These are phyloP conservation scores for Tolypocladium tundrense DNA, from an alignment of 2,329 filamentous ascomycete species.

Conservation along the genomic window DNA sequence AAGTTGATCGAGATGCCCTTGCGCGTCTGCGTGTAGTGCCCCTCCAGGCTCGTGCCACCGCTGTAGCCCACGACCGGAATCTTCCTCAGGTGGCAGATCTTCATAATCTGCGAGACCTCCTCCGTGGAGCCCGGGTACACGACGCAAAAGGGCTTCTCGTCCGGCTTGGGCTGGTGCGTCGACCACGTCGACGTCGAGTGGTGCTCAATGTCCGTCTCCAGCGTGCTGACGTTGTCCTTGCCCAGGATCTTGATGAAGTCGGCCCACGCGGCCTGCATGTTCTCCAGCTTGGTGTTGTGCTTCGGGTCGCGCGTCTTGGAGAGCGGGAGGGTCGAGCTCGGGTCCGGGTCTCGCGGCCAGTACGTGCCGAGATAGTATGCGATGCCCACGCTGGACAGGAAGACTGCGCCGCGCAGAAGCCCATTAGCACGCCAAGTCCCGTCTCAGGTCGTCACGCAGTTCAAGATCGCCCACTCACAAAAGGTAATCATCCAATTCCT, in stretches of 20 bases:
- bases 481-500: slow-evolving; percentile 44
- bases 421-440: slow-evolving; percentile 1
- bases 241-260: slow-evolving; percentile 57
- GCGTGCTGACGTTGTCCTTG: slow-evolving; percentile 53
- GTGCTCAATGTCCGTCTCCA: slow-evolving; percentile 40
- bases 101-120: slow-evolving; percentile 80
- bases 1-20: slow-evolving; percentile 85
- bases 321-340: slow-evolving; percentile 50
- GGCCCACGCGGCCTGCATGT: slow-evolving; percentile 60
- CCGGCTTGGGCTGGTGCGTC: slow-evolving; percentile 38
- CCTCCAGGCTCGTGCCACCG: slow-evolving; percentile 82
- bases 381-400: slow-evolving; percentile 38
- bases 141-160: slow-evolving; percentile 54
- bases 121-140: slow-evolving; percentile 70
- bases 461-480: slow-evolving; percentile 26
- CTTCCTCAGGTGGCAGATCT: slow-evolving; percentile 67
- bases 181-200: slow-evolving; percentile 56
- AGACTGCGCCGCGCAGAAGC: slow-evolving; percentile 24
- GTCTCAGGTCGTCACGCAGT: background rate
- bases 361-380: slow-evolving; percentile 51
- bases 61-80: slow-evolving; percentile 85
- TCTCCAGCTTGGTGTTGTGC: slow-evolving; percentile 50
- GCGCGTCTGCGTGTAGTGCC: slow-evolving; percentile 74
- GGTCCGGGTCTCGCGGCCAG: slow-evolving; percentile 38
- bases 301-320: slow-evolving; percentile 35